These are phyloP conservation scores for Phlebiopsis flavidoalba DNA, from an alignment of 768 basidiomycete genomes.

Conservation along the genomic window DNA sequence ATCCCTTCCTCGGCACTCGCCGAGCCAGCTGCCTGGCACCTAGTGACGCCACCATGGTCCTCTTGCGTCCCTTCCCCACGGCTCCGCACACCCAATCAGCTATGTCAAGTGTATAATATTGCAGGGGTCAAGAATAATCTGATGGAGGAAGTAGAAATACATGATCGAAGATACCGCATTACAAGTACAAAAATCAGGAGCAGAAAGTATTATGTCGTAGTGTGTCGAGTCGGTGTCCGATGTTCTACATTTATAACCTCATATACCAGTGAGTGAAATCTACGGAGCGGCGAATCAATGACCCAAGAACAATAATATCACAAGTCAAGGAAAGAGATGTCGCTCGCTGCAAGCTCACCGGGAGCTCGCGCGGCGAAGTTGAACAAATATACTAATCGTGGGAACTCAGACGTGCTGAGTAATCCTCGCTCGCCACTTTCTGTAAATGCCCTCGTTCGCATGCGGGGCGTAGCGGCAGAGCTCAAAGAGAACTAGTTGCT, in stretches of 20 bases:
- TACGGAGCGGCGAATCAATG: background rate
- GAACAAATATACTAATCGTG: background rate
- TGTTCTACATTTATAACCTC: background rate
- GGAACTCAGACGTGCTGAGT: conserved; percentile 29
- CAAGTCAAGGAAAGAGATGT: background rate
- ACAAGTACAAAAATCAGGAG: background rate
- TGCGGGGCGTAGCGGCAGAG: conserved; percentile 65
- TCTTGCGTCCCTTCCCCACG: background rate
- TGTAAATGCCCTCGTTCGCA: conserved; percentile 57
- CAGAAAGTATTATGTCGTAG: background rate
- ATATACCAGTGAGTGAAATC: background rate
- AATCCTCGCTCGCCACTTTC: conserved; percentile 57
- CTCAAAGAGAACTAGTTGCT: conserved; percentile 73
- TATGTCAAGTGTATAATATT: background rate
- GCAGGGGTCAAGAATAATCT: background rate
- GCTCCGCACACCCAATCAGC: background rate
- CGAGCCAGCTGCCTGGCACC: background rate
- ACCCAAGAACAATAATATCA: background rate
- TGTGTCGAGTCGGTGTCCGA: too few species aligned
- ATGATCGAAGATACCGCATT: background rate
- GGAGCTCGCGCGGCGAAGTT: background rate
- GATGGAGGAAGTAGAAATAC: background rate
- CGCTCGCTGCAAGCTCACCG: too few species aligned
- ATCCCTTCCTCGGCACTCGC: background rate
- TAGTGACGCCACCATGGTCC: background rate